Evolutionary conservation across 805 yeast species (phyloP).

Genomic region (Pichia californica): DNA sequence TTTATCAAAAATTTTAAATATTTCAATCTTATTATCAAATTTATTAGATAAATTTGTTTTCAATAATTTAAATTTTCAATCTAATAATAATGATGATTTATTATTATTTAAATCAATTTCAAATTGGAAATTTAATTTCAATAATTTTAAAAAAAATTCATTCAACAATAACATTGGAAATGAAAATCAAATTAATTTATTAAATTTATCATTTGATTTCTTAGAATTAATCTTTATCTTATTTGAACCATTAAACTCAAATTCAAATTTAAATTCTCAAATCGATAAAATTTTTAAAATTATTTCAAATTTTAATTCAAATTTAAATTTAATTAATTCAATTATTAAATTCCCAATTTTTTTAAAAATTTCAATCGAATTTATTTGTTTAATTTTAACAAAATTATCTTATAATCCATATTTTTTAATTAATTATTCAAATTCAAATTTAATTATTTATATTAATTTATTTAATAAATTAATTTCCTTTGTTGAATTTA

Average conservation of each 20-base stretch:
- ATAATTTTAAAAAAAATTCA: conserved; percentile 2
- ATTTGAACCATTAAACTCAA: conserved; percentile 17
- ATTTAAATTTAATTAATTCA: conserved; percentile 5
- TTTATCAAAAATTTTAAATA: conserved; percentile 17
- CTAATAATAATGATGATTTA: conserved; percentile 5
- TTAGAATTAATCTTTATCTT: conserved; percentile 18
- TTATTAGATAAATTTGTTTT: conserved; percentile 19
- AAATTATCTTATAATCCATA: conserved; percentile 14
- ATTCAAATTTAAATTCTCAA: conserved; percentile 9
- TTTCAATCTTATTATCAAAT: conserved; percentile 16
- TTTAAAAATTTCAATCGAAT: conserved; percentile 21
- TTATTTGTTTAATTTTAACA: conserved; percentile 12
- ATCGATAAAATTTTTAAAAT: conserved; percentile 11
- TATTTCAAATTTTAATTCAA: conserved; percentile 1
- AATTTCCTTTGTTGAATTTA: conserved; percentile 8
- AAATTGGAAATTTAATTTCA: conserved; percentile 21
- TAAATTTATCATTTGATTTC: conserved; percentile 6
- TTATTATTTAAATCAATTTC: conserved; percentile 19
- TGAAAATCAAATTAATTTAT: neutral
- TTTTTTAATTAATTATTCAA: conserved; percentile 1
- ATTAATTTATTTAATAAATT: conserved; percentile 11
- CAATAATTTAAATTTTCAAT: conserved; percentile 8
- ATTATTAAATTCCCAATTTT: conserved; percentile 17
- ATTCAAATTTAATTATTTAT: conserved; percentile 3
- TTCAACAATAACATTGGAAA: neutral